Percentiles rank a stretch among this genome's conserved stretches.
Conservation (phyloP, 2,329 filamentous ascomycete species). For the Clarireedia paspali region DNA sequence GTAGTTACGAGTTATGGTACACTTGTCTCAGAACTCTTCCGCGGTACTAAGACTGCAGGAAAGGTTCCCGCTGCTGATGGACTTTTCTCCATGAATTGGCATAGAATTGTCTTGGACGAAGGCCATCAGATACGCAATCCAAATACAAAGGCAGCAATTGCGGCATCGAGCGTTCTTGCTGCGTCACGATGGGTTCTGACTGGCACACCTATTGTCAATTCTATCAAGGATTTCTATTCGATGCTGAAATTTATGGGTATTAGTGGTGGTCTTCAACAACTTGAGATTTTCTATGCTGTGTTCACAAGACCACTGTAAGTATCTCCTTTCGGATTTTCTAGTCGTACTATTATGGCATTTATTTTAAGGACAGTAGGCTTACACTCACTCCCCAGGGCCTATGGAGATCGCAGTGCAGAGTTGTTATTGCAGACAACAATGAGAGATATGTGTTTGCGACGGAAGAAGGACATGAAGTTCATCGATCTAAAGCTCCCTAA, state of each 20-base stretch:
- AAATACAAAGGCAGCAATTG: conserved; percentile 61
- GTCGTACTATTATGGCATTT: neutral
- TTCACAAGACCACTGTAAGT: conserved; percentile 57
- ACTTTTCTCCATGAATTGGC: conserved; percentile 62
- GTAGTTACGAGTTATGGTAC: conserved; percentile 82
- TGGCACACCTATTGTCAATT: conserved; percentile 79
- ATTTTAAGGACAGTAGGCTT: neutral
- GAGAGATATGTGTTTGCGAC: conserved; percentile 70
- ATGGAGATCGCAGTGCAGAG: conserved; percentile 49
- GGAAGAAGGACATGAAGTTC: conserved; percentile 83
- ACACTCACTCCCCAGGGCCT: conserved; percentile 26
- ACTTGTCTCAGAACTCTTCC: conserved; percentile 56
- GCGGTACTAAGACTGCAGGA: conserved; percentile 36
- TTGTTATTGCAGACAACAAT: conserved; percentile 68
- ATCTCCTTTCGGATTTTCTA: neutral
- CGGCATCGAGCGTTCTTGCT: conserved; percentile 59
- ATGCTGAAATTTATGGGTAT: conserved; percentile 70
- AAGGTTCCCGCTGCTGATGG: conserved; percentile 36
- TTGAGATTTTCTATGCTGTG: conserved; percentile 65
- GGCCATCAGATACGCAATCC: conserved; percentile 77
- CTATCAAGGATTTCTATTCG: conserved; percentile 72
- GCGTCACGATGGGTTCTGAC: conserved; percentile 72
- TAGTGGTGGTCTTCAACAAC: conserved; percentile 65
- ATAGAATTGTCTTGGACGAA: conserved; percentile 74
- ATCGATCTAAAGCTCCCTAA: conserved; percentile 72